Base-by-base conservation (phyloP, 2,329 filamentous ascomycete species). In the Talaromyces verruculosus region DNA sequence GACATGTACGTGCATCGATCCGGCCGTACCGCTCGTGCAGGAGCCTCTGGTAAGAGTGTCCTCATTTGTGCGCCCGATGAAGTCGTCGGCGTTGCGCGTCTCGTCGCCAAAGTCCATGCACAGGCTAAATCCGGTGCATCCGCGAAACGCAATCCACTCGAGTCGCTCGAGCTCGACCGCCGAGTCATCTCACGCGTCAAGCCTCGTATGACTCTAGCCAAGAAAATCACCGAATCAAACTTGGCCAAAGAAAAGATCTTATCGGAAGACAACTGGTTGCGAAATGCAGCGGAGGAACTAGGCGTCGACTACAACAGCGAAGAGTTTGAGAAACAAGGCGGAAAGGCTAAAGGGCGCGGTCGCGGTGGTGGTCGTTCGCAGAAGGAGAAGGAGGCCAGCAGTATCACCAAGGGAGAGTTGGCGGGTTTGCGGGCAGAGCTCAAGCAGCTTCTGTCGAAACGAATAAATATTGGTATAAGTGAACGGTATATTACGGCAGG, bases 1-100 rank as follows among this genome's bases (percentile, higher is more conserved):
- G 94, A 98, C 77, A 90, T 90, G 58, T 99, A 99, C 75, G 93
- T 99, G 15, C 95, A 99, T 76, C 89, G 95, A 28, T 97, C 95
- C 0, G 95, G 95, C 13, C 91, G 95, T 69, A 98, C 95, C 0
- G 95, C 95, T 1, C 91, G 95, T 73, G 94, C 91, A 2, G 86
- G 89, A 22, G 87, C 87, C 13, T 87, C 85, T 0, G 95, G 95
- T 43, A 86, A 91, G 41, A 96, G 92, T 72, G 88, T 99, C 65
- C 83, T 99, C 4, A 88, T 99, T 62, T 98, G 95, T 74, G 88
- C 90, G 0, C 94, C 95, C 0, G 94, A 98, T 67, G 95, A 99
- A 80, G 92, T 96, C 1, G 85, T 88, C 2, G 91, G 92, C 0
- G 94, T 94, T 3, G 86, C 92, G 7, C 86, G 94, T 19, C 85